These are phyloP conservation scores for Jatropha podagrica DNA, from an alignment of 441 rosid genomes.

Conservation along the genomic window DNA sequence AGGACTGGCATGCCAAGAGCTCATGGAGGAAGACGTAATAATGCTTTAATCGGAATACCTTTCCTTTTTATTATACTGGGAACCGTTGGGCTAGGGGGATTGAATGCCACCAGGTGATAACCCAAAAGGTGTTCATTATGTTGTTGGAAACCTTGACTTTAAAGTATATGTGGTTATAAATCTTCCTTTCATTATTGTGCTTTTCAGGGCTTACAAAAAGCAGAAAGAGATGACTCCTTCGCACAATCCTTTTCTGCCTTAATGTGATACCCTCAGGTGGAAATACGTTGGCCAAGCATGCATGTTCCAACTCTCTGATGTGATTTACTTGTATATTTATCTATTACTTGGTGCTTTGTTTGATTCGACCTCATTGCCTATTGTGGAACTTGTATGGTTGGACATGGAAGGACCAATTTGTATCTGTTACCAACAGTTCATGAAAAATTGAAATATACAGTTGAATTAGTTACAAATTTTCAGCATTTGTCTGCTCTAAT, in stretches of 20 bases:
- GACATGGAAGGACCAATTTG: no score
- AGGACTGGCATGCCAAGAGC: slow-evolving; percentile 58
- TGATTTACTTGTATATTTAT: not conserved
- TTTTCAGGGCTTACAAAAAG: slow-evolving; percentile 69
- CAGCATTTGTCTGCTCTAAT: no score
- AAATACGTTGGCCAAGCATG: not conserved
- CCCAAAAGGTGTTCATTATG: not conserved
- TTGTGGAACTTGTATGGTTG: no score
- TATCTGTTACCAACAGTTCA: not conserved
- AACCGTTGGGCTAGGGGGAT: slow-evolving; percentile 71
- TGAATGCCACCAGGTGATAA: slow-evolving; percentile 61
- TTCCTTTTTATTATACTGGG: slow-evolving; percentile 59
- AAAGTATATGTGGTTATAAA: not conserved
- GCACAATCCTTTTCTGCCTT: slow-evolving; percentile 87
- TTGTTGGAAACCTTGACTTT: not conserved
- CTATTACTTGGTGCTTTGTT: not conserved
- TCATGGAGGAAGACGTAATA: slow-evolving; percentile 54
- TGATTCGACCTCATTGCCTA: slow-evolving; percentile 1
- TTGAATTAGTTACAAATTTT: not conserved
- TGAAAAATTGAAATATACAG: not conserved
- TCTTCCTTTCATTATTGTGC: slow-evolving; percentile 13
- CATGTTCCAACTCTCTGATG: not conserved
- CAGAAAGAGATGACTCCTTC: slow-evolving; percentile 64
- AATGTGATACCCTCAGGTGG: slow-evolving; percentile 20
- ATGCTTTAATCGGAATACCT: slow-evolving; percentile 50